These are phyloP conservation scores for Gorgonomyces haynaldii DNA, from an alignment of 192 early-diverging fungal genomes.

Conservation along the genomic window DNA sequence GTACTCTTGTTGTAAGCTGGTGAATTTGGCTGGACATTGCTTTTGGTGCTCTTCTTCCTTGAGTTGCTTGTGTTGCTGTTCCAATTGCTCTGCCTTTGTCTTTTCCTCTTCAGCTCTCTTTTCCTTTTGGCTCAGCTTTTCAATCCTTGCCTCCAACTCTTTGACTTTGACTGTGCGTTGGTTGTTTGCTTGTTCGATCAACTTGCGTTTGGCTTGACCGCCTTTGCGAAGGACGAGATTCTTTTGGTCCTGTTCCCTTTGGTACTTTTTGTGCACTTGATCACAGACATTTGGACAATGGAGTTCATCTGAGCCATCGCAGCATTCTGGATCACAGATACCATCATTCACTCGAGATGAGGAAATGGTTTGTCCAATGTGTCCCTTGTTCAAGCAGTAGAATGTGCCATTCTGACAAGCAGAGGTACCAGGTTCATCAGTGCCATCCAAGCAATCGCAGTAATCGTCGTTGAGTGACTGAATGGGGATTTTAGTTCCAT, in stretches of 20 bases:
- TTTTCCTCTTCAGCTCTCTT: no score
- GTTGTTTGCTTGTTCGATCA: not conserved
- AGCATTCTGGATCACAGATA: constrained; percentile 87
- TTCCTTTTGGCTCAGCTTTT: no score
- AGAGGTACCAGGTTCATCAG: constrained; percentile 86
- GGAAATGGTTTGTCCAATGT: constrained; percentile 53
- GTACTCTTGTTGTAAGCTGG: no score
- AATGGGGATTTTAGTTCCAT: constrained; percentile 61
- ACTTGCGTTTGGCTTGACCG: not conserved
- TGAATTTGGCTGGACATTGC: no score
- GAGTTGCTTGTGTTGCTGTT: no score
- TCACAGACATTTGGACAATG: constrained; percentile 52
- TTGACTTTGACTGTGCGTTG: not conserved
- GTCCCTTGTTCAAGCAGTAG: constrained; percentile 71
- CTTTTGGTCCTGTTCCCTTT: not conserved
- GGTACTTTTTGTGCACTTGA: not conserved
- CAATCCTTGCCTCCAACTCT: no score
- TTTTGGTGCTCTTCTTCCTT: no score
- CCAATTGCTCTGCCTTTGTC: no score
- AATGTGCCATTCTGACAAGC: constrained; percentile 74
- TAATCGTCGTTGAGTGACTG: constrained; percentile 87
- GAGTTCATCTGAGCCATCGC: constrained; percentile 88
- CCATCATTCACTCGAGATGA: constrained; percentile 83
- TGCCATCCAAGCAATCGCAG: constrained; percentile 91
- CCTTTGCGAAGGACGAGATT: not conserved